A percentile compares a stretch with the other conserved stretches of the same genome.
Evolutionary conservation across 1,284 basidiomycete genomes (phyloP).

Genomic region (Ceratobasidium sp.): DNA sequence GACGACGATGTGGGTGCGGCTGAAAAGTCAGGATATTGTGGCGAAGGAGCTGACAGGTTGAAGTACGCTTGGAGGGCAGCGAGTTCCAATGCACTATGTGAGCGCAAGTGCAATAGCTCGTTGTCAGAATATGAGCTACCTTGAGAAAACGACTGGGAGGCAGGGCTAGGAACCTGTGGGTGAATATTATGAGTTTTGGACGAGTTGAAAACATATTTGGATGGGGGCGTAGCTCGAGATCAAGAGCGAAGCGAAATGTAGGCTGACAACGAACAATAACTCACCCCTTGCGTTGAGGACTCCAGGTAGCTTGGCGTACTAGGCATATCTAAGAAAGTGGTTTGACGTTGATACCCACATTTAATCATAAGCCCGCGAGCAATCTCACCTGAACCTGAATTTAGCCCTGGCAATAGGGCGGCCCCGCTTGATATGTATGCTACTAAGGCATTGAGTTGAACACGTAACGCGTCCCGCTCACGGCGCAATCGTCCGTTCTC

Average conservation of each 20-base stretch:
- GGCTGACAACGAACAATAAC: background rate
- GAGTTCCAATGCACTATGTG: background rate
- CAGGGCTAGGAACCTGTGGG: background rate
- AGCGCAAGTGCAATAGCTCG: background rate
- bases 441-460: constrained; percentile 23
- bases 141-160: background rate
- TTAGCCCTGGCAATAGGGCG: background rate
- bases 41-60: background rate
- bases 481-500: constrained; percentile 32
- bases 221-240: background rate
- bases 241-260: too few relatives aligned
- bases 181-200: too few relatives aligned
- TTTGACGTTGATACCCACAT: background rate
- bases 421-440: constrained; percentile 25
- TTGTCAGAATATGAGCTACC: background rate
- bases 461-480: constrained; percentile 25
- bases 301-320: background rate
- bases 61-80: constrained; percentile 6
- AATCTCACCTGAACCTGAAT: background rate
- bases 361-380: background rate
- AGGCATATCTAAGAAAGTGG: background rate
- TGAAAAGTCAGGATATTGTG: background rate
- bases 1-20: background rate
- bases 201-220: background rate
- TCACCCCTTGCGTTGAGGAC: background rate